A percentile compares a stretch with the other conserved stretches of the same genome.
These are phyloP conservation scores for Puccinia horiana DNA, from an alignment of 1,284 basidiomycete genomes.

Conservation along the genomic window DNA sequence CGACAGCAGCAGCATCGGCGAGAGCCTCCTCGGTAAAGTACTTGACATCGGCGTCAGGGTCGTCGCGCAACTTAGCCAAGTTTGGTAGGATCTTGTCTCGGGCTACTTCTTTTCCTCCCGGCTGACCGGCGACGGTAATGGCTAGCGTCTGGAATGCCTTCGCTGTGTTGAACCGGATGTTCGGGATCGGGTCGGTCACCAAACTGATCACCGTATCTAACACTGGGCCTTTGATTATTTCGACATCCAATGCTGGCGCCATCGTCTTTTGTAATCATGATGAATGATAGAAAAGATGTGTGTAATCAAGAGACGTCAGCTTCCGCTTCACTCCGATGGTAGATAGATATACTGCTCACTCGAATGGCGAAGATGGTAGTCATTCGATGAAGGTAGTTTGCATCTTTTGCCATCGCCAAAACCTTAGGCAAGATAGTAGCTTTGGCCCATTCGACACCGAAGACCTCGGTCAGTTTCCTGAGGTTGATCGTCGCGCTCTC, in stretches of 20 bases:
- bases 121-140: conserved; percentile 66
- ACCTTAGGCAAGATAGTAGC: conserved; percentile 95
- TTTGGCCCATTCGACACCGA: conserved; percentile 97
- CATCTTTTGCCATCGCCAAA: conserved; percentile 93
- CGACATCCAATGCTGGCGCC: conserved; percentile 82
- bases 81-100: conserved; percentile 75
- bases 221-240: conserved; percentile 82
- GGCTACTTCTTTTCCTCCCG: conserved; percentile 75
- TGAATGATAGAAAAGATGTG: conserved; percentile 24
- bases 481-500: conserved; percentile 96
- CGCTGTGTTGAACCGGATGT: conserved; percentile 98
- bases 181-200: conserved; percentile 89
- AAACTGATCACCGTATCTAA: conserved; percentile 82
- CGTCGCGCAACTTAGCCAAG: conserved; percentile 82
- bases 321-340: background rate
- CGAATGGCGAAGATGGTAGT: conserved; percentile 98
- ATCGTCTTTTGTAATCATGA: conserved; percentile 69
- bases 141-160: conserved; percentile 84
- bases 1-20: conserved; percentile 52
- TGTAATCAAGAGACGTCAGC: conserved; percentile 49
- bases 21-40: conserved; percentile 64
- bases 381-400: conserved; percentile 98
- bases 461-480: conserved; percentile 96
- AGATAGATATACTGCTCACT: conserved; percentile 63
- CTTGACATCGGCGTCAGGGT: conserved; percentile 91